phyloP scores from a whole-genome alignment of 1,284 basidiomycete genomes.

The Cryptococcus maquisensis region DNA sequence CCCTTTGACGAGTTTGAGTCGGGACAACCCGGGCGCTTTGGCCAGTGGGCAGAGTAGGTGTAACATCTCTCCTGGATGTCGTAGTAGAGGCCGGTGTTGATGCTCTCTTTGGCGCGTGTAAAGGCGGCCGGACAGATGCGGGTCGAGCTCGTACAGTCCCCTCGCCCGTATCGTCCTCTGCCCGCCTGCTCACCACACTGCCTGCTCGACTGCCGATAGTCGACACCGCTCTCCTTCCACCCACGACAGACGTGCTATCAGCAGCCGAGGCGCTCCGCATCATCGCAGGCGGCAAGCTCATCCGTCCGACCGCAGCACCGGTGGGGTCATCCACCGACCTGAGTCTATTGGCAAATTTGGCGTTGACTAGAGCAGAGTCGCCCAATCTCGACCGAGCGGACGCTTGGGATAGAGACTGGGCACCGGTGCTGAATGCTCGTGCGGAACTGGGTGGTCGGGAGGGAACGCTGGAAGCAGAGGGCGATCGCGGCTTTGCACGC shows the following conservation, averaged over 20 bases:
- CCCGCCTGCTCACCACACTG: background rate
- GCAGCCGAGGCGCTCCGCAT: background rate
- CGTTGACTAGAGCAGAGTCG: constrained; percentile 22
- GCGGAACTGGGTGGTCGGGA: background rate
- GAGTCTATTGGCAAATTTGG: constrained; percentile 43
- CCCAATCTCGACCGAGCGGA: background rate
- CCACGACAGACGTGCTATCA: too few relatives aligned
- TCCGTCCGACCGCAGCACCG: background rate
- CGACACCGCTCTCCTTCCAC: too few relatives aligned
- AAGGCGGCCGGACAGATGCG: too few relatives aligned
- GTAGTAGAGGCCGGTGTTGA: too few relatives aligned
- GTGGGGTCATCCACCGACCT: constrained; percentile 17
- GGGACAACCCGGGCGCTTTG: too few relatives aligned
- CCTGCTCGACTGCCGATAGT: background rate
- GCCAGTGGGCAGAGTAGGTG: too few relatives aligned
- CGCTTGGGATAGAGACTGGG: background rate
- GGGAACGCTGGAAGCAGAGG: background rate
- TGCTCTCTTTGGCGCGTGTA: too few relatives aligned
- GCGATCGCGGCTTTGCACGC: background rate
- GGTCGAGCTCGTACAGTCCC: background rate
- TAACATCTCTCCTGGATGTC: too few relatives aligned
- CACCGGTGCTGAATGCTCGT: background rate
- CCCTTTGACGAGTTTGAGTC: too few relatives aligned
- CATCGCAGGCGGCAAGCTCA: background rate
- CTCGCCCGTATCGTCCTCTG: background rate